Evolutionary conservation across 2,329 filamentous ascomycete genomes (phyloP), one percentile per base, ranked within the genome.

Genomic region (Pezicula neosporulosa): DNA sequence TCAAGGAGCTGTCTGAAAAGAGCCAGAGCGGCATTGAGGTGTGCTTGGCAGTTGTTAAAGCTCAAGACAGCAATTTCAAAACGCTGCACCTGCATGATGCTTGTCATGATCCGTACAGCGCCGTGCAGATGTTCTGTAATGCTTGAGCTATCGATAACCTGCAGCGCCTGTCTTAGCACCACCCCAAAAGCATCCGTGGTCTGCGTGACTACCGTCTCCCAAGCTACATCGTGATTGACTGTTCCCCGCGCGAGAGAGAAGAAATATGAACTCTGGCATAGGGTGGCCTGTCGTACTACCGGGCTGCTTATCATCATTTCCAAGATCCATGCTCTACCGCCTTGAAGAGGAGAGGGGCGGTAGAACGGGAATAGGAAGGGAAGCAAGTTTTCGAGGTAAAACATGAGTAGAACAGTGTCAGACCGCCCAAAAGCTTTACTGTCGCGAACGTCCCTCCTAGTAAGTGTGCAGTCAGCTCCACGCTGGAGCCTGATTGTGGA

Each of bases 361-460:
- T 85, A 86, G 62, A 84, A 82, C 5, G 83, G 83, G 60, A 82
- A 85, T 1, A 85, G 67, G 56, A 83, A 80, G 2, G 83, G 82
- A 54, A 85, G 77, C 18, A 85, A 72, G 55, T 81, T 77, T 63
- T 86, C 82, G 43, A 85, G 70, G 60, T 84, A 86, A 51, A 81
- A 73, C 75, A 82, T 81, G 51, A 79, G 66, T 41, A 77, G 72
- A 60, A 62, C 44, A n/a, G 55, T 55, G 41, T 66, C 59, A 44
- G 52, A 48, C 39, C 41, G 39, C 30, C 36, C 42, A 41, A 57
- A 52, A 18, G n/a, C n/a, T n/a, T n/a, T n/a, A n/a, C n/a, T n/a
- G n/a, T n/a, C n/a, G n/a, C n/a, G n/a, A n/a, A n/a, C n/a, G n/a
- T n/a, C n/a, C n/a, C n/a, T n/a, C n/a, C n/a, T n/a, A n/a, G n/a